phyloP scores from a whole-genome alignment of 768 basidiomycete genomes.

The Leccinum ochraceum region DNA sequence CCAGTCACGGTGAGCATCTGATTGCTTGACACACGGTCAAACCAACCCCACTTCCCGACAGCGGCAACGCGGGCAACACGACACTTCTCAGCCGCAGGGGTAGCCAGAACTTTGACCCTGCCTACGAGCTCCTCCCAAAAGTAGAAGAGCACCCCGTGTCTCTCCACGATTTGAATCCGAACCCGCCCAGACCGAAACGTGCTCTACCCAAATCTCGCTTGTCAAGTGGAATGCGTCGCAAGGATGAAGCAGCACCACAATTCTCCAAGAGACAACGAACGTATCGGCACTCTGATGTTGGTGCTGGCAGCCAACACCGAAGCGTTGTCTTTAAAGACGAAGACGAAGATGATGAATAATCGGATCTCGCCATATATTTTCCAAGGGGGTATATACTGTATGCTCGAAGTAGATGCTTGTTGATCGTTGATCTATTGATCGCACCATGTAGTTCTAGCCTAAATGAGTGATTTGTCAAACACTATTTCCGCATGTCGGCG shows the following conservation, averaged over 20 bases:
- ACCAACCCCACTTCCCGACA: constrained; percentile 4
- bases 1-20: constrained; percentile 16
- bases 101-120: constrained; percentile 14
- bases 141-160: constrained; percentile 21
- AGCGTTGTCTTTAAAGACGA: constrained; percentile 10
- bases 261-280: constrained; percentile 29
- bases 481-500: neutral
- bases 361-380: neutral
- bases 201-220: constrained; percentile 28
- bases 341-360: constrained; percentile 20
- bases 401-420: neutral
- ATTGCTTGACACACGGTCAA: neutral
- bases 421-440: constrained; percentile 2
- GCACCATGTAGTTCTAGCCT: constrained; percentile 11
- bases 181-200: constrained; percentile 26
- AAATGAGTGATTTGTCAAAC: neutral
- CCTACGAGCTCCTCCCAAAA: constrained; percentile 21
- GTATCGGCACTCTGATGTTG: constrained; percentile 19
- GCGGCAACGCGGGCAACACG: constrained; percentile 3
- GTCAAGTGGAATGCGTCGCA: constrained; percentile 3
- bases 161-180: constrained; percentile 13
- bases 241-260: constrained; percentile 7
- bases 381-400: constrained; percentile 1
- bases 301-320: constrained; percentile 8
- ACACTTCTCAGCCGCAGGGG: constrained; percentile 5